These are phyloP conservation scores for Ogataea paraovalis DNA, from an alignment of 805 yeast genomes.

Conservation along the genomic window DNA sequence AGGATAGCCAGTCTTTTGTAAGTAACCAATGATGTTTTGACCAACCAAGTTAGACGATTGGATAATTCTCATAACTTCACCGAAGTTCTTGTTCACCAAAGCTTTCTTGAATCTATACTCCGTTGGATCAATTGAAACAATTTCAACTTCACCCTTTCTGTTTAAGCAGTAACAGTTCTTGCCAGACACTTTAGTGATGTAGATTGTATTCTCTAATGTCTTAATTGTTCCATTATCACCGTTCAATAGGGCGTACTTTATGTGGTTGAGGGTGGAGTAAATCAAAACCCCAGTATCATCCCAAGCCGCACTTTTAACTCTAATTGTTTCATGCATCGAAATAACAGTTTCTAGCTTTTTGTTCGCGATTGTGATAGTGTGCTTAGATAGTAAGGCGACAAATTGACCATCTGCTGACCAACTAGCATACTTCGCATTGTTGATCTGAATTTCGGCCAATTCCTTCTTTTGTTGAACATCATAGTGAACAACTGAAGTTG, in stretches of 20 bases:
- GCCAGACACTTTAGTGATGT: conserved; percentile 69
- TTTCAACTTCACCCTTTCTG: conserved; percentile 81
- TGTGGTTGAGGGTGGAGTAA: conserved; percentile 92
- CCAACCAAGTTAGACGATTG: conserved; percentile 90
- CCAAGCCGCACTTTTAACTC: conserved; percentile 97
- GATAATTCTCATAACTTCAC: conserved; percentile 87
- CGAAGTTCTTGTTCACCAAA: conserved; percentile 80
- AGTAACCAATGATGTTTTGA: conserved; percentile 91
- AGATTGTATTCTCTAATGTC: conserved; percentile 84
- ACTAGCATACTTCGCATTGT: conserved; percentile 79
- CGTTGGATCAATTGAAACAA: conserved; percentile 83
- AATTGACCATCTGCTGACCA: conserved; percentile 90
- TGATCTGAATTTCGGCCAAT: conserved; percentile 61
- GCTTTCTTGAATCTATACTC: conserved; percentile 96
- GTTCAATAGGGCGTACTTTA: conserved; percentile 86
- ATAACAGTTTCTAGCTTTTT: conserved; percentile 73
- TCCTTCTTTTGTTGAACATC: conserved; percentile 92
- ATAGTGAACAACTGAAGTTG: conserved; percentile 68
- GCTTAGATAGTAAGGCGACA: conserved; percentile 86
- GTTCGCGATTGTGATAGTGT: conserved; percentile 83
- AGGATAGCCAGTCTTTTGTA: conserved; percentile 93
- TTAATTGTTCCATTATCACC: conserved; percentile 95
- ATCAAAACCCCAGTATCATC: conserved; percentile 89
- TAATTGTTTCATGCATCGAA: conserved; percentile 91
- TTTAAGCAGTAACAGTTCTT: conserved; percentile 73